Base-by-base conservation (phyloP, 202 grass and related monocot genomes). In the Zoysia matrella region DNA sequence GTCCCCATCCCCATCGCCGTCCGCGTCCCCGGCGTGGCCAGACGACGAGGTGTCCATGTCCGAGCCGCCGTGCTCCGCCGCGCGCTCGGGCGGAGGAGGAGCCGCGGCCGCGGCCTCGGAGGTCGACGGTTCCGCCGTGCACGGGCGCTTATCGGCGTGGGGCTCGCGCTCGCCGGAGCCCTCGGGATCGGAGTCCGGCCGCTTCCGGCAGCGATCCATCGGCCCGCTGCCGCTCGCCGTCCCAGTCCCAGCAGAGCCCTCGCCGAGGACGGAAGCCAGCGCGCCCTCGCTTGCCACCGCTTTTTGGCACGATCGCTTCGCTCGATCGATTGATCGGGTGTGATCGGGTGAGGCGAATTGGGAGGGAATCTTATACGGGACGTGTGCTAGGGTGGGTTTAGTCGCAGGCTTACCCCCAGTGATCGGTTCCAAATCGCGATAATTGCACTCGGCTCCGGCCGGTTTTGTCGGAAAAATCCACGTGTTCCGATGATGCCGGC, bases 141-240 rank as follows among this genome's bases (percentile, higher is more conserved):
- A 99, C 53, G 92, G 89, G 48, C 96, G 96, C 89, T 99, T 99
- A 79, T 99, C 92, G 22, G 87, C 89, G 71, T 89, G 93, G 22
- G 83, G 67, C 74, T 87, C 85, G 49, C 77, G 62, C 71, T 89
- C 85, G 7, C 78, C 91, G 55, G 74, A 71, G 80, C 42, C 86
- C 4, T 77, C 91, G 67, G 52, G 56, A 56, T 90, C 84, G 75
- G 83, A 86, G 88, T 99, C 93, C 47, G 82, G 73, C 74, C 96
- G 85, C 86, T 99, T 99, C 87, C 93, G 87, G 82, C 84, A 90
- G 60, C 96, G 92, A 92, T 98, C 95, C 96, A 95, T 94, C 53
- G 66, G 53, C 44, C 43, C 53, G 64, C 41, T 55, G 43, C 66
- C 77, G 77, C 52, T 69, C 46, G 65, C 71, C 40, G 6, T 30